Base-by-base conservation (phyloP, 805 yeast species). In the Starmerella vaccinii region DNA sequence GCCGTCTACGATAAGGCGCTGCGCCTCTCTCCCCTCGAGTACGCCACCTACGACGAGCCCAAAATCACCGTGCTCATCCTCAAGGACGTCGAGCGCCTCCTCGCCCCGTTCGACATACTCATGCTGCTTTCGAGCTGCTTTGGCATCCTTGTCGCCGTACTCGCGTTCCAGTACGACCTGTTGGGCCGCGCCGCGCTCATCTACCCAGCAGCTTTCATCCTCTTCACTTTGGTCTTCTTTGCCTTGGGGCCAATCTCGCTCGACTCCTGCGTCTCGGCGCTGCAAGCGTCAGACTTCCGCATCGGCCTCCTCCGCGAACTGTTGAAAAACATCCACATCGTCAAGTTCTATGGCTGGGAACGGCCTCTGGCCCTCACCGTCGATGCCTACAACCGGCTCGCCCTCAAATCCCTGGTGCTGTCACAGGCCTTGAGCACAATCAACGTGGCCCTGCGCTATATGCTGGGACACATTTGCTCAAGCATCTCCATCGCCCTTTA, bases 311-410 rank as follows among this genome's bases (percentile, higher is more conserved):
- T 85, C 65, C 81, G 84, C 58, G 97, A 88, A 64, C 76, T 85
- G 29, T 69, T 88, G 56, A 78, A 75, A 60, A 78, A 82, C 56
- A 76, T 88, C 72, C 84, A 82, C 63, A 75, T 81, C 65, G 84
- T 88, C 64, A 88, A 88, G 68, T 83, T 75, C 63, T 88, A 87
- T 64, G 84, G 92, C 0, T 88, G 95, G 95, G 96, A 89, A 68
- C 72, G 71, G 29, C 86, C 95, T 0, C 86, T 85, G 62, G 71
- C 72, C 46, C 63, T 71, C 7, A 69, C 72, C 43, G 73, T 89
- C 34, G 49, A 46, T 15, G 35, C 33, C 2, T 46, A 45, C 41
- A 47, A 52, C 34, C 5, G 6, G 12, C 7, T 34, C 5, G 53
- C 49, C 9, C 37, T 16, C 10, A 33, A n/a, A 18, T 7, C 13